Percentiles rank a stretch among this genome's conserved stretches.
These are phyloP conservation scores for Spergularia marina DNA, from an alignment of 148 eudicot genomes.

Conservation along the genomic window DNA sequence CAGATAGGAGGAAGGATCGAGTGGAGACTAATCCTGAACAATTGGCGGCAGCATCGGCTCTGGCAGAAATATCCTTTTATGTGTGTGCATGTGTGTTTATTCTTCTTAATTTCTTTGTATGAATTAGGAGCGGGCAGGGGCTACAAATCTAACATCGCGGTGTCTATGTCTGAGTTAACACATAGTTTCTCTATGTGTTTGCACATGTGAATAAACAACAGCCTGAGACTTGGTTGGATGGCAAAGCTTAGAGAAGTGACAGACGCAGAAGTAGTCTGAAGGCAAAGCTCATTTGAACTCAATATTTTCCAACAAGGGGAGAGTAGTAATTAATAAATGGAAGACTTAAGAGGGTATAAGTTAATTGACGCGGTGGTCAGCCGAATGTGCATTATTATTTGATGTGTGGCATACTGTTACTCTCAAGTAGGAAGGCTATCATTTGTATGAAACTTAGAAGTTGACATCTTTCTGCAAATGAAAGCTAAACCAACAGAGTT, in stretches of 20 bases:
- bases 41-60: constrained; percentile 90
- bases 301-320: not conserved
- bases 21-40: constrained; percentile 99
- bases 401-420: too few species aligned
- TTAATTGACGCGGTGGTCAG: not conserved
- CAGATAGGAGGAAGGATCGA: constrained; percentile 89
- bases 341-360: not conserved
- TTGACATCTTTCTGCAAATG: too few species aligned
- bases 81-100: constrained; percentile 9
- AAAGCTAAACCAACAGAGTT: too few species aligned
- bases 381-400: not conserved
- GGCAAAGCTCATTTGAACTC: not conserved
- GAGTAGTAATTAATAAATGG: not conserved
- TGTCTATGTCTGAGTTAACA: not conserved
- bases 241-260: too few species aligned
- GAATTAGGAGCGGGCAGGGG: not conserved
- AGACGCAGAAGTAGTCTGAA: too few species aligned
- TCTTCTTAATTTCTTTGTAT: constrained; percentile 4
- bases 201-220: not conserved
- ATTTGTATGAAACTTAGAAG: too few species aligned
- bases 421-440: too few species aligned
- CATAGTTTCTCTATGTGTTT: not conserved
- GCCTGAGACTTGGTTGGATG: not conserved
- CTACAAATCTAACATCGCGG: not conserved
- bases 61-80: constrained; percentile 95